phyloP scores from a whole-genome alignment of 805 yeast species.

The Saccharomycodes ludwigii region DNA sequence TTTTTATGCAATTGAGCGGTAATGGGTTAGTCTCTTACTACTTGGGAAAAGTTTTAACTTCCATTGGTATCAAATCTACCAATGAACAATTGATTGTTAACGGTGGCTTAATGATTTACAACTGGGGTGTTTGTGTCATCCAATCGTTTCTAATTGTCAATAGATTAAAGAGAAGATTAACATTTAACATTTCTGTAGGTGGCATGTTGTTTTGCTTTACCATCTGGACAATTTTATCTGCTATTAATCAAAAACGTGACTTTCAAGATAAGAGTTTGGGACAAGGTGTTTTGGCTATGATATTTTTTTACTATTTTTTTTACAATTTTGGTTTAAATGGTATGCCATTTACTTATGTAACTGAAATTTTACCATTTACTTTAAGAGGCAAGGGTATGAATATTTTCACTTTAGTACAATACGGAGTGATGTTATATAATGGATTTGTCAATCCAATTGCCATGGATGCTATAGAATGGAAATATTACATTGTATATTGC shows the following conservation, averaged over 20 bases:
- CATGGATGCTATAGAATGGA: conserved; percentile 26
- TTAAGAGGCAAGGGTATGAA: conserved; percentile 22
- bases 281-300: conserved; percentile 38
- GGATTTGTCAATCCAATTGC: conserved; percentile 28
- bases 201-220: conserved; percentile 28
- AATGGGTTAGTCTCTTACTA: conserved; percentile 42
- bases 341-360: conserved; percentile 32
- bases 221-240: conserved; percentile 36
- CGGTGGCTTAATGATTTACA: conserved; percentile 37
- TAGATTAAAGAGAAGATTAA: conserved; percentile 25
- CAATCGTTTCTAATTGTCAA: conserved; percentile 22
- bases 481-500: conserved; percentile 26
- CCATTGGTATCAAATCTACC: conserved; percentile 41
- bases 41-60: conserved; percentile 34
- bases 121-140: conserved; percentile 25
- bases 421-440: conserved; percentile 20
- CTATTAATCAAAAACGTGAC: conserved; percentile 30
- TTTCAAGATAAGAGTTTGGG: conserved; percentile 29
- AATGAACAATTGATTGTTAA: conserved; percentile 35
- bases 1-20: conserved; percentile 36
- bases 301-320: conserved; percentile 32
- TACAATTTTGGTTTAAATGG: conserved; percentile 34
- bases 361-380: conserved; percentile 29
- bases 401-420: conserved; percentile 14
- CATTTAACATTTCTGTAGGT: conserved; percentile 24